Percentiles rank a stretch among this genome's conserved stretches.
Conservation (phyloP, 192 early-diverging fungal genomes). For the Neocallimastix lanati region DNA sequence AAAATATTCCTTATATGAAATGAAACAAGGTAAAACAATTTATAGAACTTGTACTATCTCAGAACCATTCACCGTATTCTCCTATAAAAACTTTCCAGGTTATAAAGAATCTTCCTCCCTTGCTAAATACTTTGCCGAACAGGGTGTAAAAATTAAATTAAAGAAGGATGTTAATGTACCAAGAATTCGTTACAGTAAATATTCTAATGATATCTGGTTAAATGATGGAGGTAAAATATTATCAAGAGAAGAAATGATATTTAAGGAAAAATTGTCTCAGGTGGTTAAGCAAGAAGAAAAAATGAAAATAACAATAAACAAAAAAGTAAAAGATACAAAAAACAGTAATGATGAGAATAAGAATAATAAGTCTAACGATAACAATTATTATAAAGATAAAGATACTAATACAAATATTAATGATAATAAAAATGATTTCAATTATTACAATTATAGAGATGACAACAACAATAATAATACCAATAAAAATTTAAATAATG, state of each 20-base stretch:
- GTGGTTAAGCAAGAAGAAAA: no score
- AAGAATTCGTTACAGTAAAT: not conserved
- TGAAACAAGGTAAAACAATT: not conserved
- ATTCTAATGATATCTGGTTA: not conserved
- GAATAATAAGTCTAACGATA: no score
- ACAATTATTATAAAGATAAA: no score
- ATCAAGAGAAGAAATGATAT: not conserved
- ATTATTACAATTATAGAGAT: no score
- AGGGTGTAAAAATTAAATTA: not conserved
- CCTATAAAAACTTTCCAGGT: not conserved
- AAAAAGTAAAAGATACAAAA: no score
- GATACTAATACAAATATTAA: no score
- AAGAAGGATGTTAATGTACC: not conserved
- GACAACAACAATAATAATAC: no score
- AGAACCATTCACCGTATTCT: not conserved
- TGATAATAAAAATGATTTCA: no score
- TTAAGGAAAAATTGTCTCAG: not conserved
- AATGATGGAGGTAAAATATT: not conserved
- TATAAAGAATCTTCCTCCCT: not conserved
- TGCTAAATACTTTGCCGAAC: not conserved
- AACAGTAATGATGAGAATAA: no score
- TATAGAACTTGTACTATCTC: not conserved
- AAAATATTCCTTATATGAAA: not conserved
- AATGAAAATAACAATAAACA: no score
- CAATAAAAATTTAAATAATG: no score